These are phyloP conservation scores for Botryotinia calthae DNA, from an alignment of 2,329 filamentous ascomycete species.

Conservation along the genomic window DNA sequence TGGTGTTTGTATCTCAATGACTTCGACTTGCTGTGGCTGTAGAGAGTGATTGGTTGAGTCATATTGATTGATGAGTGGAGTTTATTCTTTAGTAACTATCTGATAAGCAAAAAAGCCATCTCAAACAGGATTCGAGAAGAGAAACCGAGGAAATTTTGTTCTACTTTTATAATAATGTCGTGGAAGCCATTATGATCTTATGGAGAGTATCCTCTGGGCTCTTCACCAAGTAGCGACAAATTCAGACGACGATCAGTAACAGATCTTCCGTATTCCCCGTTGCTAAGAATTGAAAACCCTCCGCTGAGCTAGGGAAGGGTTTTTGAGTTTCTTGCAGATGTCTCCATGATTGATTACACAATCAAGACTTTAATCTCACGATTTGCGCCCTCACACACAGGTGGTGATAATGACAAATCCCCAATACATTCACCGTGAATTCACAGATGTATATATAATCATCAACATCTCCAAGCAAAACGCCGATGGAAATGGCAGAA, in stretches of 20 bases:
- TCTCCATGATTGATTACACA: not conserved
- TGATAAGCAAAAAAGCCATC: not conserved
- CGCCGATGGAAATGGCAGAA: not conserved
- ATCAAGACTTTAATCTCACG: not conserved
- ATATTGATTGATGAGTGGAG: not conserved
- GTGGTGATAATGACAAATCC: not conserved
- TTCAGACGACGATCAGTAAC: not conserved
- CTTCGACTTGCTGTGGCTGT: not conserved
- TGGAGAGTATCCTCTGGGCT: not conserved
- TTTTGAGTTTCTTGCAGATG: not conserved
- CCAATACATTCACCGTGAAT: not conserved
- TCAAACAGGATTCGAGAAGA: too few species aligned
- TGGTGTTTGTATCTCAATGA: not conserved
- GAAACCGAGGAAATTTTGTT: not conserved
- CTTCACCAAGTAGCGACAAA: not conserved
- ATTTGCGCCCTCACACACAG: not conserved
- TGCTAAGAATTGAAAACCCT: not conserved
- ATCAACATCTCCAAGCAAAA: not conserved
- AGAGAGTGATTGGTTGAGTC: conserved; percentile 7
- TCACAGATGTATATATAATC: not conserved
- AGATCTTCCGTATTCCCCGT: too few species aligned
- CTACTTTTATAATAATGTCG: not conserved
- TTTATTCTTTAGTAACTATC: not conserved
- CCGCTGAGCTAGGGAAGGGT: not conserved
- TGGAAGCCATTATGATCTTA: not conserved